A percentile compares a stretch with the other conserved stretches of the same genome.
Conservation (phyloP, 352 stramenopile genomes). For the Globisporangium polare region DNA sequence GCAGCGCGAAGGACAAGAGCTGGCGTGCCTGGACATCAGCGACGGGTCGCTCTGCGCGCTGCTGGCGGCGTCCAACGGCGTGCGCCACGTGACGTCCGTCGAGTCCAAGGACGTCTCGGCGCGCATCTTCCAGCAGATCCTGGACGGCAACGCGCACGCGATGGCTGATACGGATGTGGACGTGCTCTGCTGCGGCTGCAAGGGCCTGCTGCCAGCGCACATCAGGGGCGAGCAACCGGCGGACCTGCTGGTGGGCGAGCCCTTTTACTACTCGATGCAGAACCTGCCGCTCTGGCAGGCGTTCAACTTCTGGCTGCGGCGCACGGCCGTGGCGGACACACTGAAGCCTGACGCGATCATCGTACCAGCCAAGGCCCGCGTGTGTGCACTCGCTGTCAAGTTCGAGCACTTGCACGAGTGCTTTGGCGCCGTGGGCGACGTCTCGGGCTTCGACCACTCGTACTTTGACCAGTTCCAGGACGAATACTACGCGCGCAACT, state of each 20-base stretch:
- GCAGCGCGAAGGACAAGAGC: conserved; percentile 4
- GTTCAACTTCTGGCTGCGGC: conserved; percentile 82
- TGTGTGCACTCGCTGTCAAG: conserved; percentile 54
- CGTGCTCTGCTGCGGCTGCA: conserved; percentile 66
- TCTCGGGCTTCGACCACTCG: conserved; percentile 68
- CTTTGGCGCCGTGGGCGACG: conserved; percentile 67
- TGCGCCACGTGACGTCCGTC: conserved; percentile 59
- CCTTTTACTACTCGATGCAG: conserved; percentile 88
- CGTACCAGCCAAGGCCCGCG: conserved; percentile 41
- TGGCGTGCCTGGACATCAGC: conserved; percentile 70
- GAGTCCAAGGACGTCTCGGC: conserved; percentile 82
- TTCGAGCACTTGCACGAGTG: conserved; percentile 77
- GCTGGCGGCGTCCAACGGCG: conserved; percentile 43
- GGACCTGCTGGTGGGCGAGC: conserved; percentile 65
- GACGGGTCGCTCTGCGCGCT: conserved; percentile 68
- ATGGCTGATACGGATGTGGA: conserved; percentile 24
- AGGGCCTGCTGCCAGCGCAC: conserved; percentile 57
- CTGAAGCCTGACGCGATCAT: conserved; percentile 38
- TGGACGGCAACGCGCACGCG: conserved; percentile 35
- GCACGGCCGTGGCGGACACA: conserved; percentile 42
- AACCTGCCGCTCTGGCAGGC: conserved; percentile 78
- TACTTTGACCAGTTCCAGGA: conserved; percentile 73
- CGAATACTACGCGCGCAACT: conserved; percentile 67
- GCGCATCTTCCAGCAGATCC: conserved; percentile 70
- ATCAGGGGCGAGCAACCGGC: conserved; percentile 43